Percentiles rank a stretch among this genome's conserved stretches.
Evolutionary conservation across 2,329 filamentous ascomycete species (phyloP).

Genomic region (Aspergillus viridinutans): DNA sequence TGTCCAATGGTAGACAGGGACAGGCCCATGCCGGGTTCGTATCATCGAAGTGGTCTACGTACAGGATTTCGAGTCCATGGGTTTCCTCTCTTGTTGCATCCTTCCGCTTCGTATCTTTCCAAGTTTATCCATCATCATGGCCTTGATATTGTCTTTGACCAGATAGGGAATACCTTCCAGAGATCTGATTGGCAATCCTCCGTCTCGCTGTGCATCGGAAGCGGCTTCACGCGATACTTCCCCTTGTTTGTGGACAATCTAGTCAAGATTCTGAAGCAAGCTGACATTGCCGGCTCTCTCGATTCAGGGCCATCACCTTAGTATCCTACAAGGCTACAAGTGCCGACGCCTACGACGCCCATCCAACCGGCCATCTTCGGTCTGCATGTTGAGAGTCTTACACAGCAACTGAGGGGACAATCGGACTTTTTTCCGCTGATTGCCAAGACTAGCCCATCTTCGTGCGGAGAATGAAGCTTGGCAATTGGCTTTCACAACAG

Average conservation of each 20-base stretch:
- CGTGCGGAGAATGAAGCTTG: not conserved
- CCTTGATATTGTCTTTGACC: conserved; percentile 56
- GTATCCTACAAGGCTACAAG: not conserved
- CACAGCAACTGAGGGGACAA: not conserved
- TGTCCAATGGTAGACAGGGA: too few species aligned
- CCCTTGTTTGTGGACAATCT: not conserved
- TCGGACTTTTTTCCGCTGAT: conserved; percentile 5
- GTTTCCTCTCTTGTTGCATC: not conserved
- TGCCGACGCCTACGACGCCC: not conserved
- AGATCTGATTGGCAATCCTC: conserved; percentile 31
- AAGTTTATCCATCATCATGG: conserved; percentile 33
- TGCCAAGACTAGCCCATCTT: not conserved
- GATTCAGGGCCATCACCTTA: not conserved
- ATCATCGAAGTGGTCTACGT: not conserved
- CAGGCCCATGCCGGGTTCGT: too few species aligned
- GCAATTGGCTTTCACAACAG: not conserved
- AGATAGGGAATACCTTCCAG: conserved; percentile 57
- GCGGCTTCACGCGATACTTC: conserved; percentile 17
- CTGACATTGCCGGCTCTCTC: not conserved
- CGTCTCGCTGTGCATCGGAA: conserved; percentile 44
- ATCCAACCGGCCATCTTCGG: not conserved
- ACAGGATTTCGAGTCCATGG: not conserved
- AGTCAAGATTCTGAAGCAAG: not conserved
- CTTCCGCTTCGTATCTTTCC: too few species aligned
- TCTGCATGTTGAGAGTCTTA: not conserved